Evolutionary conservation across 2,329 filamentous ascomycete species (phyloP).

Genomic region (Drechslerella coelobrocha): DNA sequence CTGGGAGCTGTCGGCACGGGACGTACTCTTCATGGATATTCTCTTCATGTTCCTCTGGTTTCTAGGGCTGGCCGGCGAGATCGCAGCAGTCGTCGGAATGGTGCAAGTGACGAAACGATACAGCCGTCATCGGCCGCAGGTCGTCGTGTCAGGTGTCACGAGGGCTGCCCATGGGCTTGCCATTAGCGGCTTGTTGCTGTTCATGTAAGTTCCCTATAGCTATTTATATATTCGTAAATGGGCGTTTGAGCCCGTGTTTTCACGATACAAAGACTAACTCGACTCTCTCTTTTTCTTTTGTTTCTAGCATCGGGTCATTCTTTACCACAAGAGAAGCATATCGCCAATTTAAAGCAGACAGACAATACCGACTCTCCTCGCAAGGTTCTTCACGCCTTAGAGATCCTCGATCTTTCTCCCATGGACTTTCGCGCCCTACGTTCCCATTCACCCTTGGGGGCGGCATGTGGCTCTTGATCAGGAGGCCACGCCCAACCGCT

Average conservation of each 20-base stretch:
- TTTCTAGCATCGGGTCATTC: conserved; percentile 3
- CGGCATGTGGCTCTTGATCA: too few relatives aligned
- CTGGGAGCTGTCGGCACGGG: neutral
- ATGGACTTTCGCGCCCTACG: too few relatives aligned
- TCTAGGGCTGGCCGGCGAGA: neutral
- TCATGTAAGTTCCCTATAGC: conserved; percentile 9
- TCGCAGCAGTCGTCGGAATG: neutral
- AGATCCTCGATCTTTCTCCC: too few relatives aligned
- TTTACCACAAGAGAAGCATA: conserved; percentile 6
- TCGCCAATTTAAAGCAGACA: neutral
- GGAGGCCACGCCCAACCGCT: too few relatives aligned
- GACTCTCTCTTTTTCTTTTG: too few relatives aligned
- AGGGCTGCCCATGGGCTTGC: neutral
- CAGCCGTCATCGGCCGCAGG: too few relatives aligned
- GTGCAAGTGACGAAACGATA: neutral
- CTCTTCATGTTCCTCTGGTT: neutral
- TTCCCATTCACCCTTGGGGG: too few relatives aligned
- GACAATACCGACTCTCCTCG: neutral
- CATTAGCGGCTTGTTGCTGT: neutral
- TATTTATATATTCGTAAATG: neutral
- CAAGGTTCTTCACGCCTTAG: too few relatives aligned
- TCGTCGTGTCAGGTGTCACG: neutral
- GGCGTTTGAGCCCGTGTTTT: too few relatives aligned
- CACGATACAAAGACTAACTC: neutral
- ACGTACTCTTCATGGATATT: neutral